phyloP scores from a whole-genome alignment of 208 protist genomes.

The Novymonas esmeraldas region DNA sequence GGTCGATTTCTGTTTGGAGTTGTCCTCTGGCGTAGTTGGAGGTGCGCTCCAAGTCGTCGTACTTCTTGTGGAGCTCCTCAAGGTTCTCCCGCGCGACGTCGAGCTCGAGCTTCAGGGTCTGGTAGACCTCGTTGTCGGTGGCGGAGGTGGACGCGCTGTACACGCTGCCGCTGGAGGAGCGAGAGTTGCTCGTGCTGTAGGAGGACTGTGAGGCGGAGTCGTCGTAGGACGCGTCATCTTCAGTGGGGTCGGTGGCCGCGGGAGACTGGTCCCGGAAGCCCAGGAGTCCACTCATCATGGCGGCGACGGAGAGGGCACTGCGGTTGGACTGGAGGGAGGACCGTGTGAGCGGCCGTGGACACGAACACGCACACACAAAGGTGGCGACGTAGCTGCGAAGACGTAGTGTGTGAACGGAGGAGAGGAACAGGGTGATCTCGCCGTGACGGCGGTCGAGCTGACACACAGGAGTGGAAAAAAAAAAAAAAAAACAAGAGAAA shows the following conservation, averaged over 20 bases:
- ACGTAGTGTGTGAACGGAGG: no score
- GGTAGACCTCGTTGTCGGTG: constrained; percentile 37
- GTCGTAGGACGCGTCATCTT: constrained; percentile 27
- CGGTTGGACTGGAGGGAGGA: neutral
- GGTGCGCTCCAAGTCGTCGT: constrained; percentile 35
- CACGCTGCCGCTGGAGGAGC: constrained; percentile 29
- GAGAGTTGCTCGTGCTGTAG: constrained; percentile 34
- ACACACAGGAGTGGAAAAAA: neutral
- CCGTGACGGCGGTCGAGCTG: neutral
- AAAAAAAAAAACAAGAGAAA: constrained; percentile 5
- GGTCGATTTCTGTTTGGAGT: constrained; percentile 22
- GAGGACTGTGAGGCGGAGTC: constrained; percentile 34
- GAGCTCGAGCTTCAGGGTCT: constrained; percentile 30
- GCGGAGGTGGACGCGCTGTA: constrained; percentile 26
- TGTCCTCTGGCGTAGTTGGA: constrained; percentile 29
- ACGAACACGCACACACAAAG: neutral
- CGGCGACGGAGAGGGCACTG: neutral
- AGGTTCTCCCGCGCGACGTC: constrained; percentile 31
- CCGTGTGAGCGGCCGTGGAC: neutral
- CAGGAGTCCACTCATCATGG: constrained; percentile 6
- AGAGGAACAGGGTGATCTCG: no score
- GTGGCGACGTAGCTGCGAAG: neutral
- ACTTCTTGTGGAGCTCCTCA: constrained; percentile 26
- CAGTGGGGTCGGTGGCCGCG: constrained; percentile 8
- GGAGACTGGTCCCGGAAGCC: constrained; percentile 28